Base-by-base conservation (phyloP, 352 stramenopile species). In the Phytophthora aleatoria region DNA sequence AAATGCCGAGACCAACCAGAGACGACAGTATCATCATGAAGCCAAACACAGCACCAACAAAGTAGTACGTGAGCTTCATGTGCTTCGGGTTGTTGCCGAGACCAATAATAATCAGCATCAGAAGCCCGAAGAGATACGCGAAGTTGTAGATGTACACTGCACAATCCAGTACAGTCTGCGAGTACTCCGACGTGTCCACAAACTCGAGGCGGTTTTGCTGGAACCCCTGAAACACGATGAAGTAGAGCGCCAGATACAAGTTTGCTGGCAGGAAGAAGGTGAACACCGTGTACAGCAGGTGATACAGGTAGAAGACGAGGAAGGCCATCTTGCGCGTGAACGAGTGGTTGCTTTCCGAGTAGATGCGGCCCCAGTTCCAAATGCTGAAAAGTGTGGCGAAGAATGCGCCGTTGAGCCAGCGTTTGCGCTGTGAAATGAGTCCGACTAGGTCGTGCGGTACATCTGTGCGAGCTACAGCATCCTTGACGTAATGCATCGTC, bases 171-270 rank as follows among this genome's bases (percentile, higher is more conserved):
- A 93, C 83, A 13, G 72, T 74, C 28, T 77, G 50, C 1, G 74
- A 76, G 50, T 85, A 94, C 2, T 67, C 71, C 0, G 82, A 92
- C n/a, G 87, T 95, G 66, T 94, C 82, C 24, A 94, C 61, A 57
- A 95, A 95, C 49, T 74, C 55, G 61, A 91, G 84, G 0, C 85
- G 83, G 60, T 96, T 94, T 52, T 96, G 73, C 57, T 92, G 85
- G 58, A 96, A 96, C n/a, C 82, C 87, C 67, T 94, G 83, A 57
- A 96, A 94, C 11, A 96, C 86, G 51, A 96, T 87, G 71, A 93
- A 96, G 60, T 76, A 96, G 2, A 96, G 72, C 52, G 85, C 84
- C 12, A 96, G 68, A 62, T 94, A 96, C 57, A 96, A 67, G 52
- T 93, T 96, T 30, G 85, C 85, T 6, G 85, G 85, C 50, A 94